Evolutionary conservation across 768 basidiomycete species (phyloP).

Genomic region (Lentinula sp.): DNA sequence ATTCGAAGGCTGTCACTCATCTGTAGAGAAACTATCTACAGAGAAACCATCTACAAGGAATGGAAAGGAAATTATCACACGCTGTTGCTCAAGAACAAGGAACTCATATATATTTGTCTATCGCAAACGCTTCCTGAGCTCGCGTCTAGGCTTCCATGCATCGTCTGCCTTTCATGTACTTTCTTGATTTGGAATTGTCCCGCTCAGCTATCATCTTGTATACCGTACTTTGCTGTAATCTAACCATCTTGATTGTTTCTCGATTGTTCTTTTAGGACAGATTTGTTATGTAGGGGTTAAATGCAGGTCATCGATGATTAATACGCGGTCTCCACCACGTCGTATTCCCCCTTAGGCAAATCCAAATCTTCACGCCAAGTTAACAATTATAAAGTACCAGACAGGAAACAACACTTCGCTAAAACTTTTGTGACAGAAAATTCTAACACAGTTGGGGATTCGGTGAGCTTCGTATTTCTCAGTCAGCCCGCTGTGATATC

Average conservation of each 20-base stretch:
- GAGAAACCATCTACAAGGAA: not conserved
- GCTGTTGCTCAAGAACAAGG: no score
- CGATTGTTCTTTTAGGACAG: not conserved
- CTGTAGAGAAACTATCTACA: constrained; percentile 36
- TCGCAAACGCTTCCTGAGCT: no score
- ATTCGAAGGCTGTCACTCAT: constrained; percentile 71
- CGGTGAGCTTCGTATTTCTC: not conserved
- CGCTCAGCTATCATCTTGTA: not conserved
- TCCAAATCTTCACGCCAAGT: no score
- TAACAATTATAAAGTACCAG: no score
- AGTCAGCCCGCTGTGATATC: not conserved
- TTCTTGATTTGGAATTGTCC: not conserved
- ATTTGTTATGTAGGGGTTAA: no score
- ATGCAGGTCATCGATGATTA: no score
- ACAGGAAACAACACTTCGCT: no score
- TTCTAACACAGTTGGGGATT: not conserved
- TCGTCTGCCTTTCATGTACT: not conserved
- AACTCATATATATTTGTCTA: no score
- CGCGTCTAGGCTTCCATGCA: not conserved
- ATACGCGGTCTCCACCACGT: no score
- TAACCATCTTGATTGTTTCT: not conserved
- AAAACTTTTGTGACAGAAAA: no score
- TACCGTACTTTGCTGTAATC: not conserved
- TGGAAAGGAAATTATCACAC: no score
- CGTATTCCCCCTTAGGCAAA: no score